Conservation (phyloP, 2,329 filamentous ascomycete species). For the Calonectria crousiana region DNA sequence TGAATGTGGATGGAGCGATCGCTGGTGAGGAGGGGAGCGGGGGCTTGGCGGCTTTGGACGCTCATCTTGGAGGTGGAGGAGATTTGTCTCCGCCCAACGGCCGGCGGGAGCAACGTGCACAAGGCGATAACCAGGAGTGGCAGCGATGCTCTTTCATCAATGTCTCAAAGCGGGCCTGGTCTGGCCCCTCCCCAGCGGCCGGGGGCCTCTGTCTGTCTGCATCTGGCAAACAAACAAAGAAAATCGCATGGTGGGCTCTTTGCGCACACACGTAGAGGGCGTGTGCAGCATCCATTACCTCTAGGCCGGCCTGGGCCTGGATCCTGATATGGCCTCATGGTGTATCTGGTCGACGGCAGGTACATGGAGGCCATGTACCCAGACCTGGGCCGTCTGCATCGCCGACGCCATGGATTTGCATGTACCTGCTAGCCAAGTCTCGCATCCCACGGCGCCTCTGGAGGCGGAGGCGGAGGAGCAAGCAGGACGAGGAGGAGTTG, state of each 20-base stretch:
- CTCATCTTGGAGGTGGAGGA: constrained; percentile 13
- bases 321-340: constrained; percentile 31
- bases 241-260: constrained; percentile 15
- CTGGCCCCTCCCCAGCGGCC: not conserved
- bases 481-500: not conserved
- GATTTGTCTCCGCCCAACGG: constrained; percentile 2
- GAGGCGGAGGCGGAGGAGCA: not conserved
- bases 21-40: not conserved
- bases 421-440: constrained; percentile 14
- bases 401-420: constrained; percentile 5
- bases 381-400: not conserved
- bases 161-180: constrained; percentile 17
- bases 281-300: constrained; percentile 11
- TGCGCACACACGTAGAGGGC: constrained; percentile 14
- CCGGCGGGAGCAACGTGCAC: constrained; percentile 33
- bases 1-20: constrained; percentile 24
- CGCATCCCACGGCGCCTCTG: not conserved
- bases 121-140: constrained; percentile 33
- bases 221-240: constrained; percentile 11
- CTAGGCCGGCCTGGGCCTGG: constrained; percentile 9
- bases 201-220: not conserved
- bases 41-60: not conserved
- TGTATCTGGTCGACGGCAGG: constrained; percentile 13
- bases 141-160: constrained; percentile 15
- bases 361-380: constrained; percentile 25